Conservation (phyloP, 768 basidiomycete genomes). For the Suillus subluteus region DNA sequence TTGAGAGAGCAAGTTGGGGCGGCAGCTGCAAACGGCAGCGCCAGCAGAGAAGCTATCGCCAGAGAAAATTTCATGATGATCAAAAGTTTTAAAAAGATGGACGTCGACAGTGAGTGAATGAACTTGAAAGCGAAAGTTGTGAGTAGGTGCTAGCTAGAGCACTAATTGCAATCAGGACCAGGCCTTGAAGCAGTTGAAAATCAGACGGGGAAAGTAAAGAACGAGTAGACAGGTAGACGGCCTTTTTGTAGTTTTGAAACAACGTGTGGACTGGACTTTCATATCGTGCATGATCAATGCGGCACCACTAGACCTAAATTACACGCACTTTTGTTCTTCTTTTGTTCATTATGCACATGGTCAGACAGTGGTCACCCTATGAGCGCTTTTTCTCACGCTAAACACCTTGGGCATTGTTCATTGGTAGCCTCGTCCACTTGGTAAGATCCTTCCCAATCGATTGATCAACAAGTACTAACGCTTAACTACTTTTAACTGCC, state of each 20-base stretch:
- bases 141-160: conserved; percentile 11
- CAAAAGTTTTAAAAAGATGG: conserved; percentile 2
- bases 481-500: not conserved
- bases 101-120: conserved; percentile 12
- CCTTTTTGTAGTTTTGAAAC: not conserved
- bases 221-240: not conserved
- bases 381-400: not conserved
- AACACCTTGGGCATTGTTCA: not conserved
- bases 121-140: conserved; percentile 9
- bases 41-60: conserved; percentile 25
- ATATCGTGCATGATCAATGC: not conserved
- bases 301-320: not conserved
- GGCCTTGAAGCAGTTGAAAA: not conserved
- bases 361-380: not conserved
- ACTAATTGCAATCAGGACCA: conserved; percentile 11
- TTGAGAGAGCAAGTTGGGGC: conserved; percentile 32
- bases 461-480: not conserved
- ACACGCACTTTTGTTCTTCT: conserved; percentile 4
- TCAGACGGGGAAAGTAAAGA: conserved; percentile 1
- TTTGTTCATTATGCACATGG: not conserved
- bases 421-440: not conserved
- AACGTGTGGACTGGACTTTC: not conserved
- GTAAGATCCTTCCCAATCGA: not conserved
- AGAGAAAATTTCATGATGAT: conserved; percentile 21
- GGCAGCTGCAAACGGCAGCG: conserved; percentile 31